Percentiles rank a stretch among this genome's conserved stretches.
phyloP scores from a whole-genome alignment of 768 basidiomycete species.

The Mycena galericulata region DNA sequence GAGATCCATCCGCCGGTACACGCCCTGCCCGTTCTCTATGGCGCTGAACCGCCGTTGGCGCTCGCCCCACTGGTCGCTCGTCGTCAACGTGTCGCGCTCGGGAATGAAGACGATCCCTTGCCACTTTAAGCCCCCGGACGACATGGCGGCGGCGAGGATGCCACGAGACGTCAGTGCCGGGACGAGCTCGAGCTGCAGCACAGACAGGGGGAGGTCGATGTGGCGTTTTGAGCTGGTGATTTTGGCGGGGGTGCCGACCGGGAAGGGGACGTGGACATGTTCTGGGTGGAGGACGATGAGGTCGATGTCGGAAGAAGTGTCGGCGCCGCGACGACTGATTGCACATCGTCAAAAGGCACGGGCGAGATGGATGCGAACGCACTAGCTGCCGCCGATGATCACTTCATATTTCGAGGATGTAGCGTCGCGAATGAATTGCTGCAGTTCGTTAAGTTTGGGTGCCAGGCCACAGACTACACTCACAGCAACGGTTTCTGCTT shows the following conservation, averaged over 20 bases:
- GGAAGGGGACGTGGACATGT: constrained; percentile 55
- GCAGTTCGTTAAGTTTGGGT: background rate
- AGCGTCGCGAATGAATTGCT: constrained; percentile 64
- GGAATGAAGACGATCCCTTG: constrained; percentile 66
- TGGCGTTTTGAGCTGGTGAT: constrained; percentile 14
- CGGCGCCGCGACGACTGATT: constrained; percentile 61
- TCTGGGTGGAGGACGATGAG: constrained; percentile 61
- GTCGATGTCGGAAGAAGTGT: constrained; percentile 50
- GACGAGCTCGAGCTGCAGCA: constrained; percentile 53
- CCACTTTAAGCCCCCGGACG: constrained; percentile 54
- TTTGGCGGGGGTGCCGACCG: constrained; percentile 17
- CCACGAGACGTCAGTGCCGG: constrained; percentile 58
- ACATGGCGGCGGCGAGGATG: constrained; percentile 54
- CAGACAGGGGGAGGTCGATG: constrained; percentile 22
- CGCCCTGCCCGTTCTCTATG: constrained; percentile 47
- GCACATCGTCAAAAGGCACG: constrained; percentile 3
- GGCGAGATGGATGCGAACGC: constrained; percentile 38
- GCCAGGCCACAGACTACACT: constrained; percentile 28
- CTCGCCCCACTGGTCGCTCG: constrained; percentile 35
- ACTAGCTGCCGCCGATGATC: constrained; percentile 69
- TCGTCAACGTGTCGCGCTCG: constrained; percentile 30
- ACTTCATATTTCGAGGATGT: constrained; percentile 62
- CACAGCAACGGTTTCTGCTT: constrained; percentile 62
- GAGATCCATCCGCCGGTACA: constrained; percentile 54
- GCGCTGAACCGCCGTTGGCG: constrained; percentile 42